A percentile compares a stretch with the other conserved stretches of the same genome.
Evolutionary conservation across 441 rosid genomes (phyloP).

Genomic region (Biscutella laevigata): DNA sequence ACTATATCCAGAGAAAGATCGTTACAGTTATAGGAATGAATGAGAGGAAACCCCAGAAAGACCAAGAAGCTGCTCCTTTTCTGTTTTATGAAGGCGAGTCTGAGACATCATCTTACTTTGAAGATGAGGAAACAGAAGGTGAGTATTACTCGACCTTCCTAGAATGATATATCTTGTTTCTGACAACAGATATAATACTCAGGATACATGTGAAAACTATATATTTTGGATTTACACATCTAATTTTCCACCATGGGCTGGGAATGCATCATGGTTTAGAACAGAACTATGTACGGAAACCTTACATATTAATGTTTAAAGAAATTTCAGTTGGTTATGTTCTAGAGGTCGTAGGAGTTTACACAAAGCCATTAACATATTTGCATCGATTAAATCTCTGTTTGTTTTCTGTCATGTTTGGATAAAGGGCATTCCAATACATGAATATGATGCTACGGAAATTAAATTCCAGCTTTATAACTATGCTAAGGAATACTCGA

Average conservation of each 20-base stretch:
- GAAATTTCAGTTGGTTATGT: background rate
- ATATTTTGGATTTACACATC: background rate
- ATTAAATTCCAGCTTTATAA: background rate
- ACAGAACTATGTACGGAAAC: background rate
- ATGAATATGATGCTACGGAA: background rate
- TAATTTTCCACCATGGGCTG: background rate
- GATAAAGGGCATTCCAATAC: background rate
- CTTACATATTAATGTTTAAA: background rate
- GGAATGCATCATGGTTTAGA: background rate
- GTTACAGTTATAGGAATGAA: slow-evolving; percentile 52
- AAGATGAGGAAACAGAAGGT: slow-evolving; percentile 40
- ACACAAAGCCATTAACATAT: background rate
- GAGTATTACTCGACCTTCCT: slow-evolving; percentile 27
- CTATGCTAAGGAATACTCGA: too few species aligned
- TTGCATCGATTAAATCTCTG: background rate
- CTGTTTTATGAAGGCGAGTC: slow-evolving; percentile 44
- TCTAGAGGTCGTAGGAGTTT: background rate
- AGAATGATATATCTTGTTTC: slow-evolving; percentile 24
- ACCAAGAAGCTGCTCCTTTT: slow-evolving; percentile 44
- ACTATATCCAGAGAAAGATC: slow-evolving; percentile 57
- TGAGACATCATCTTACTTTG: slow-evolving; percentile 32
- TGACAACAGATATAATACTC: background rate
- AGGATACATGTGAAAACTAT: background rate
- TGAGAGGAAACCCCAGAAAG: slow-evolving; percentile 48
- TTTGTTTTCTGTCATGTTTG: background rate